These are phyloP conservation scores for Paraleonurus japonicus DNA, from an alignment of 257 asterid genomes.

Conservation along the genomic window DNA sequence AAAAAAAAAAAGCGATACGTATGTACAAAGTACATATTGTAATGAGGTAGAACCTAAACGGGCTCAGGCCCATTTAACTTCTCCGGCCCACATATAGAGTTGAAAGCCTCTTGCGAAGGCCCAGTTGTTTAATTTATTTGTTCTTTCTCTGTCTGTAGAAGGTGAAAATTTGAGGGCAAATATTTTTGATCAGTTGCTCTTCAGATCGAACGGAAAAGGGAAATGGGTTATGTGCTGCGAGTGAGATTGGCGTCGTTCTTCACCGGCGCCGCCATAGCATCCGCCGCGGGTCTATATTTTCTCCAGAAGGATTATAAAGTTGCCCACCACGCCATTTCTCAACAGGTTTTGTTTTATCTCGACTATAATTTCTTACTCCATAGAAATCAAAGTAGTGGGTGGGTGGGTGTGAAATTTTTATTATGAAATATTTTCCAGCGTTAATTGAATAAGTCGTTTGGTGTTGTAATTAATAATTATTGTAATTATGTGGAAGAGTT, in stretches of 20 bases:
- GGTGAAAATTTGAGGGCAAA: neutral
- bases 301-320: slow-evolving; percentile 73
- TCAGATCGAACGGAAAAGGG: slow-evolving; percentile 3
- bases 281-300: slow-evolving; percentile 66
- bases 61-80: neutral
- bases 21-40: too few relatives aligned
- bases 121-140: neutral
- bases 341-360: slow-evolving; percentile 42
- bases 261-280: slow-evolving; percentile 85
- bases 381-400: neutral
- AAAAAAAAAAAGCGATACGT: too few relatives aligned
- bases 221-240: slow-evolving; percentile 80
- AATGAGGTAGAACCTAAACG: neutral
- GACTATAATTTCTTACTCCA: neutral
- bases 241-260: slow-evolving; percentile 88
- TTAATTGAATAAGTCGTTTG: neutral
- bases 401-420: neutral
- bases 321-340: slow-evolving; percentile 62
- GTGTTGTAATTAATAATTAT: too few relatives aligned
- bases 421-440: neutral
- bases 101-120: neutral
- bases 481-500: slow-evolving; percentile 4
- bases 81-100: neutral
- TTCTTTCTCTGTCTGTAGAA: neutral
- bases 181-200: too few relatives aligned